These are phyloP conservation scores for Mollisiaceae sp. DNA, from an alignment of 2,329 filamentous ascomycete species.

Conservation along the genomic window DNA sequence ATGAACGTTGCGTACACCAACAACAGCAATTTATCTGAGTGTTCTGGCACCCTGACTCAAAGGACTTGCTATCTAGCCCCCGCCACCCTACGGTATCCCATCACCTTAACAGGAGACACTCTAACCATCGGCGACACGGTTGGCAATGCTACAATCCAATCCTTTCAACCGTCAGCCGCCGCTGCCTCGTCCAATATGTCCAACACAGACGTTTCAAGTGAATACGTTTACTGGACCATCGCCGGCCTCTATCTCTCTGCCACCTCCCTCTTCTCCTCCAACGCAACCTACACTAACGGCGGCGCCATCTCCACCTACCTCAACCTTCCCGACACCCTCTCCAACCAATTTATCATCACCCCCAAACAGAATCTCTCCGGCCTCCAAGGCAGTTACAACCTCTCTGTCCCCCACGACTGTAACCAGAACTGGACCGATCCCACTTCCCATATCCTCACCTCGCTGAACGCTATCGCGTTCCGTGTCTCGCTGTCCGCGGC, in stretches of 20 bases:
- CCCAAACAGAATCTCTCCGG: background rate
- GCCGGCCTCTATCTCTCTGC: constrained; percentile 19
- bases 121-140: background rate
- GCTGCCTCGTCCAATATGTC: background rate
- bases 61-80: background rate
- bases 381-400: background rate
- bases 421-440: constrained; percentile 20
- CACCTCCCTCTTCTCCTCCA: constrained; percentile 14
- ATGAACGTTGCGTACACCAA: background rate
- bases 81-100: background rate
- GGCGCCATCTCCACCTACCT: background rate
- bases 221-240: constrained; percentile 15
- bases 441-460: constrained; percentile 20
- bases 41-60: background rate
- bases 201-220: background rate
- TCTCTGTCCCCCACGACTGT: background rate
- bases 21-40: background rate
- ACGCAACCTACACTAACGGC: constrained; percentile 5
- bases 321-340: background rate
- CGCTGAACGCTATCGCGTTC: constrained; percentile 18
- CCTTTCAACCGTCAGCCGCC: background rate
- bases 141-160: background rate
- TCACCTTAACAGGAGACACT: background rate
- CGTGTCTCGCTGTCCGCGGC: constrained; percentile 16
- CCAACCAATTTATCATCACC: background rate